phyloP scores from a whole-genome alignment of 345 rosid genomes.

The Syzygium jambos region DNA sequence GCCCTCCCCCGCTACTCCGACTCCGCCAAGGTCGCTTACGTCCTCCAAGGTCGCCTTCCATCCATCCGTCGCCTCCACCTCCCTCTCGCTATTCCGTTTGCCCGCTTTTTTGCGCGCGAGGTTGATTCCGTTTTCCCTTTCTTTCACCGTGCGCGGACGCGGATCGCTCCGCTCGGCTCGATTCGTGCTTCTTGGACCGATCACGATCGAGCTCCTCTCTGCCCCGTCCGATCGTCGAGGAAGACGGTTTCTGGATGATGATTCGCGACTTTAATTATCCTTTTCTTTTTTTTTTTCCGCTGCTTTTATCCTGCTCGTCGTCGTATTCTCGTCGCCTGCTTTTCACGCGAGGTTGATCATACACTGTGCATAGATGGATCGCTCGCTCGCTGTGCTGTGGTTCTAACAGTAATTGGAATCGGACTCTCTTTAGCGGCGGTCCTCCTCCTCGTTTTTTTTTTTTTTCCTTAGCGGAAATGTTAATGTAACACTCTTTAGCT shows the following conservation, averaged over 20 bases:
- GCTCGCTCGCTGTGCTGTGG: background rate
- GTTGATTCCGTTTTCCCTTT: background rate
- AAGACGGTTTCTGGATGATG: background rate
- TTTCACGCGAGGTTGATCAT: background rate
- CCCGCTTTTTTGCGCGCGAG: background rate
- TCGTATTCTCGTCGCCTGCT: background rate
- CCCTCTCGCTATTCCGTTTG: background rate
- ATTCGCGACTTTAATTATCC: background rate
- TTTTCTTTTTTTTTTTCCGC: background rate
- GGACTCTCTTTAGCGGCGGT: background rate
- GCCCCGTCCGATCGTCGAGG: background rate
- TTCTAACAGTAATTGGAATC: background rate
- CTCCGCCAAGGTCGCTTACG: slow-evolving; percentile 84
- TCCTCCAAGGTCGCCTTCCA: slow-evolving; percentile 58
- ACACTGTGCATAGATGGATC: background rate
- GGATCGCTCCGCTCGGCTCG: background rate
- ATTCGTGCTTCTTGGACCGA: background rate
- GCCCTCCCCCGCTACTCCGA: slow-evolving; percentile 88
- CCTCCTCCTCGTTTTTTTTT: background rate
- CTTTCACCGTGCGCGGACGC: background rate
- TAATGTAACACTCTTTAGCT: background rate
- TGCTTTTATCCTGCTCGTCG: background rate
- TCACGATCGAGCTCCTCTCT: background rate
- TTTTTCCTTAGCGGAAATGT: background rate
- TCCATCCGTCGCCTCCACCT: background rate